phyloP scores from a whole-genome alignment of 2,329 filamentous ascomycete genomes.

The Trichoderma sp. region DNA sequence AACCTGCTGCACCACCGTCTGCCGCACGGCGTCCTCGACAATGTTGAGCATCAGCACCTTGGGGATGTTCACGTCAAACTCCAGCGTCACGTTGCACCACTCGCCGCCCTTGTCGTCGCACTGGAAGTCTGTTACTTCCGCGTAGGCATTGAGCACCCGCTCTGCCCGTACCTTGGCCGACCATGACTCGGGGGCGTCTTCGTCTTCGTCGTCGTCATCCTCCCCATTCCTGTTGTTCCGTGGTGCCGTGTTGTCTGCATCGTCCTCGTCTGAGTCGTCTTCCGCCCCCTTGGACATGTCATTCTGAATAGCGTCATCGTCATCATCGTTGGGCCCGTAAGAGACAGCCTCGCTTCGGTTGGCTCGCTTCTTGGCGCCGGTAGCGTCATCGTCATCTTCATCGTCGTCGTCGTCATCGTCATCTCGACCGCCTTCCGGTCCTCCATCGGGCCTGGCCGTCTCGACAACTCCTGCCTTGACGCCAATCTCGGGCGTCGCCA shows the following conservation, averaged over 20 bases:
- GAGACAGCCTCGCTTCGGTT: slow-evolving; percentile 80
- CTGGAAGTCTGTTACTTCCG: slow-evolving; percentile 70
- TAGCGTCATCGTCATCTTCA: slow-evolving; percentile 77
- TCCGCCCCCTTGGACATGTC: slow-evolving; percentile 60
- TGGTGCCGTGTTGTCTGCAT: not conserved
- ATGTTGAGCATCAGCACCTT: slow-evolving; percentile 93
- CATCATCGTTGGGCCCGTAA: slow-evolving; percentile 90
- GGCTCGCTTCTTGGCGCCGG: slow-evolving; percentile 66
- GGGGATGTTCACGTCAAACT: slow-evolving; percentile 74
- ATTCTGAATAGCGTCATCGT: slow-evolving; percentile 72
- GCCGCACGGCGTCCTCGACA: slow-evolving; percentile 75
- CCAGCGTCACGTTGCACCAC: slow-evolving; percentile 78
- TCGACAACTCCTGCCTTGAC: slow-evolving; percentile 52
- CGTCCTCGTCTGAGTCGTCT: slow-evolving; percentile 51
- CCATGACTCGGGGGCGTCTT: slow-evolving; percentile 36
- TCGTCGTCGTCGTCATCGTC: slow-evolving; percentile 66
- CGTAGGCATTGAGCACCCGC: slow-evolving; percentile 60
- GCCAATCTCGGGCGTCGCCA: slow-evolving; percentile 72
- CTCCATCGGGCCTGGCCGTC: slow-evolving; percentile 40
- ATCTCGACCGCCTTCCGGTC: slow-evolving; percentile 36
- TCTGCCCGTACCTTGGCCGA: slow-evolving; percentile 54
- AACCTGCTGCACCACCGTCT: slow-evolving; percentile 84
- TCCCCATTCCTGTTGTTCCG: slow-evolving; percentile 50
- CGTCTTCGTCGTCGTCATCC: slow-evolving; percentile 39
- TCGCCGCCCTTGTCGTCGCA: slow-evolving; percentile 73